Conservation (phyloP, 257 asterid species). For the Gentiana dahurica region DNA sequence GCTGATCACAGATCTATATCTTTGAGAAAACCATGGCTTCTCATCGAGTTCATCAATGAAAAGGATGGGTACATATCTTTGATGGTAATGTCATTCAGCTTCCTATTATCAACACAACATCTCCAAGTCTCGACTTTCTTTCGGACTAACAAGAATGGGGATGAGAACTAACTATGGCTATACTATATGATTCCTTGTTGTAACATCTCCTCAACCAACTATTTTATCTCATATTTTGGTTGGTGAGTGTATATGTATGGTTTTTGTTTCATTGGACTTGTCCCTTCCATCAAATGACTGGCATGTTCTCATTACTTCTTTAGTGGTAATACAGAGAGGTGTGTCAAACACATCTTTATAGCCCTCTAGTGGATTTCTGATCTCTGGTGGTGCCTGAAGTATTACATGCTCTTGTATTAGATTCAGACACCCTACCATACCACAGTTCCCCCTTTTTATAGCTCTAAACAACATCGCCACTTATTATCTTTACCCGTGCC, state of each 20-base stretch:
- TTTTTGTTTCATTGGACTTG: background rate
- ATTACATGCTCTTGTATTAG: too few relatives aligned
- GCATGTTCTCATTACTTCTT: background rate
- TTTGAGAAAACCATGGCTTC: constrained; percentile 4
- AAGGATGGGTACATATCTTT: constrained; percentile 7
- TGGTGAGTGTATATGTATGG: constrained; percentile 3
- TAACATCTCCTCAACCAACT: background rate
- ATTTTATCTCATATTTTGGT: background rate
- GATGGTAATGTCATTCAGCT: background rate
- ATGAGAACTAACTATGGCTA: background rate
- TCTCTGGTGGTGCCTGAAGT: background rate
- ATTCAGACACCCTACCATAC: too few relatives aligned
- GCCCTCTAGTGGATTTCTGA: background rate
- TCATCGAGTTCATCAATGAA: background rate
- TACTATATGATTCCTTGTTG: background rate
- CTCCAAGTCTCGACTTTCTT: constrained; percentile 7
- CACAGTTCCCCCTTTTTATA: too few relatives aligned
- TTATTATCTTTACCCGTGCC: too few relatives aligned
- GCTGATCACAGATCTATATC: background rate
- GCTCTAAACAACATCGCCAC: too few relatives aligned
- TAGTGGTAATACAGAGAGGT: background rate
- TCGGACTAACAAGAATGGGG: background rate
- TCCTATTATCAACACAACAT: background rate
- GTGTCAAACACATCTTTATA: constrained; percentile 1
- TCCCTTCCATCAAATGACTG: background rate